These are phyloP conservation scores for Dendrothele bispora DNA, from an alignment of 768 basidiomycete genomes.

Conservation along the genomic window DNA sequence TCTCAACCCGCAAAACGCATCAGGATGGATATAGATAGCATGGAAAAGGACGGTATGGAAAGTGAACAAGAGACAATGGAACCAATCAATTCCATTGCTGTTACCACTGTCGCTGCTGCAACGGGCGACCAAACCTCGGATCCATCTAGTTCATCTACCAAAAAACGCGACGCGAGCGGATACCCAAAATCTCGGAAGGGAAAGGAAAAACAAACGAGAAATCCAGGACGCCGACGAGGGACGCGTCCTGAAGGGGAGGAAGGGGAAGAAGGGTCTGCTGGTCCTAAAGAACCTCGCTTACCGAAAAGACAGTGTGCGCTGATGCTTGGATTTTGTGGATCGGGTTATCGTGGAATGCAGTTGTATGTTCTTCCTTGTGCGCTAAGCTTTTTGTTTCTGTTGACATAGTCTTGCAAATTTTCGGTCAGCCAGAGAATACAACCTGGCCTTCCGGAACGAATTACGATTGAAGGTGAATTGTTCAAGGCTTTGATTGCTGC, in stretches of 20 bases:
- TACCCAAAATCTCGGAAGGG: background rate
- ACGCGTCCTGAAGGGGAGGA: background rate
- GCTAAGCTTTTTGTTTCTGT: background rate
- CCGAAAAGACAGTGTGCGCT: slow-evolving; percentile 87
- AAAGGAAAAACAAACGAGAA: slow-evolving; percentile 2
- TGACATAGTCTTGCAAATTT: background rate
- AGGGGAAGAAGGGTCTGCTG: slow-evolving; percentile 4
- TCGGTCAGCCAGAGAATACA: slow-evolving; percentile 6
- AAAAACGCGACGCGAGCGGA: background rate
- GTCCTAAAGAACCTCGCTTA: slow-evolving; percentile 53
- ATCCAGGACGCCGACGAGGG: background rate
- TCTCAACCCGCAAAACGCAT: too few relatives aligned
- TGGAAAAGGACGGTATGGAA: too few relatives aligned
- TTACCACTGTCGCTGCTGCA: too few relatives aligned
- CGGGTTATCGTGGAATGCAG: slow-evolving; percentile 94
- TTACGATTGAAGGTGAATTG: slow-evolving; percentile 87
- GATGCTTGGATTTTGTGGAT: slow-evolving; percentile 88
- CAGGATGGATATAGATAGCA: too few relatives aligned
- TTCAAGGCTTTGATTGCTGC: slow-evolving; percentile 87
- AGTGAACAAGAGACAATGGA: too few relatives aligned
- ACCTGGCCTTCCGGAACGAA: slow-evolving; percentile 67
- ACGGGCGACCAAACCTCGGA: too few relatives aligned
- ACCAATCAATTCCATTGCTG: too few relatives aligned
- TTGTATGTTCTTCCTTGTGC: slow-evolving; percentile 59
- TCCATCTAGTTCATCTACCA: too few relatives aligned